A percentile compares a stretch with the other conserved stretches of the same genome.
Conservation (phyloP, 1,139 yeast species). For the Hemisphaericaspora lyxosophila region DNA sequence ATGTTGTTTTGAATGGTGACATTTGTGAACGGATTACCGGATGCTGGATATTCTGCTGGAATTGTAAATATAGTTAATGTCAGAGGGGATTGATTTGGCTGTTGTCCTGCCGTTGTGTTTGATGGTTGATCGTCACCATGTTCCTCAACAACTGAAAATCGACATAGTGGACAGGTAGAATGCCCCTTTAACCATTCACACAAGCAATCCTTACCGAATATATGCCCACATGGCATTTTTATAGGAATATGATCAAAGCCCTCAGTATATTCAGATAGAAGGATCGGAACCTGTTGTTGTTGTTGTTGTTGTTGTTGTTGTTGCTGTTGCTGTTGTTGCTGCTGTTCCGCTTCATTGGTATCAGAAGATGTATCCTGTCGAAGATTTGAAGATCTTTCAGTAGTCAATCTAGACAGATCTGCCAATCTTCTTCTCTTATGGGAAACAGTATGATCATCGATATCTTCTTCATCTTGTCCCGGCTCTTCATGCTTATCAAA, state of each 20-base stretch:
- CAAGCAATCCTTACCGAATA: slow-evolving; percentile 73
- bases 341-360: neutral
- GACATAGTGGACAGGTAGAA: slow-evolving; percentile 79
- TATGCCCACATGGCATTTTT: slow-evolving; percentile 76
- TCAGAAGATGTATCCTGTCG: slow-evolving; percentile 4
- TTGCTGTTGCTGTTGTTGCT: slow-evolving; percentile 3
- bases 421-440: slow-evolving; percentile 10
- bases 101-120: slow-evolving; percentile 2
- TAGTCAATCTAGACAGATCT: slow-evolving; percentile 8
- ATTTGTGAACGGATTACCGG: slow-evolving; percentile 5
- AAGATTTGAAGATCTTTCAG: slow-evolving; percentile 9
- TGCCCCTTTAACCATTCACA: slow-evolving; percentile 71
- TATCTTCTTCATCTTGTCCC: slow-evolving; percentile 13
- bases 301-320: slow-evolving; percentile 4
- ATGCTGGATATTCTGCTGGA: slow-evolving; percentile 7
- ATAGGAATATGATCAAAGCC: slow-evolving; percentile 61
- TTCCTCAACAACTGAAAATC: slow-evolving; percentile 48
- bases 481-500: slow-evolving; percentile 21
- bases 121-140: slow-evolving; percentile 19
- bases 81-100: slow-evolving; percentile 3
- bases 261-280: slow-evolving; percentile 27
- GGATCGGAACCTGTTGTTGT: slow-evolving; percentile 9
- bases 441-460: slow-evolving; percentile 5
- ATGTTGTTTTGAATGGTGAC: slow-evolving; percentile 10
- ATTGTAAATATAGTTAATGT: slow-evolving; percentile 13